phyloP scores from a whole-genome alignment of 345 rosid genomes.

The Theobroma cacao region DNA sequence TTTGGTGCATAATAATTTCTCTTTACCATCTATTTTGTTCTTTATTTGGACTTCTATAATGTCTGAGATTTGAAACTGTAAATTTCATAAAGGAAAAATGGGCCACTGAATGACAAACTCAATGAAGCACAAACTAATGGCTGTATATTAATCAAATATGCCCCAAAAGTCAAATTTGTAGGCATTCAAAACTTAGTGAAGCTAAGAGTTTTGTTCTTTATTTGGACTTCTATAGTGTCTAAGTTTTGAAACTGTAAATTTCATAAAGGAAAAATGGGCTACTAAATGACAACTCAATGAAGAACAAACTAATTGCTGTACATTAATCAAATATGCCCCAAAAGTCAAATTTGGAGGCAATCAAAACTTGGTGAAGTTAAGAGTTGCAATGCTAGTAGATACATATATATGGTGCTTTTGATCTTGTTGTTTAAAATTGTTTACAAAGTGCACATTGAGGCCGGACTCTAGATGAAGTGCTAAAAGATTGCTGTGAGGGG shows the following conservation, averaged over 20 bases:
- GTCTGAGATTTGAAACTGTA: not conserved
- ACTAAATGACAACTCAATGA: not conserved
- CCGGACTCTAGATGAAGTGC: not conserved
- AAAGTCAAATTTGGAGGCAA: too few relatives aligned
- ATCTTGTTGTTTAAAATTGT: not conserved
- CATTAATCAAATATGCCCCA: not conserved
- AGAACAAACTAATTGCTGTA: not conserved
- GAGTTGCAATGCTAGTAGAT: not conserved
- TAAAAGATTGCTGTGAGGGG: not conserved
- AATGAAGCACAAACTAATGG: not conserved
- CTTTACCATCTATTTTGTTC: not conserved
- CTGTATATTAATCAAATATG: not conserved
- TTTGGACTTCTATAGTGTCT: not conserved
- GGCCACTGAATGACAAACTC: not conserved
- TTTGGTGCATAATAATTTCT: not conserved
- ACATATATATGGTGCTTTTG: not conserved
- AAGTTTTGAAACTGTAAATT: not conserved
- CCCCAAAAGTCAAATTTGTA: not conserved
- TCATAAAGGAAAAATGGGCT: not conserved
- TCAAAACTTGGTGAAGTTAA: not conserved
- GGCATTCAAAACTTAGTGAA: not conserved
- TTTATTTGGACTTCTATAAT: not conserved
- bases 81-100: not conserved
- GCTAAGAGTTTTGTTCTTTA: conserved; percentile 2
- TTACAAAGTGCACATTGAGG: not conserved